Base-by-base conservation (phyloP, 1,284 basidiomycete species). In the Apiotrichum siamense region DNA sequence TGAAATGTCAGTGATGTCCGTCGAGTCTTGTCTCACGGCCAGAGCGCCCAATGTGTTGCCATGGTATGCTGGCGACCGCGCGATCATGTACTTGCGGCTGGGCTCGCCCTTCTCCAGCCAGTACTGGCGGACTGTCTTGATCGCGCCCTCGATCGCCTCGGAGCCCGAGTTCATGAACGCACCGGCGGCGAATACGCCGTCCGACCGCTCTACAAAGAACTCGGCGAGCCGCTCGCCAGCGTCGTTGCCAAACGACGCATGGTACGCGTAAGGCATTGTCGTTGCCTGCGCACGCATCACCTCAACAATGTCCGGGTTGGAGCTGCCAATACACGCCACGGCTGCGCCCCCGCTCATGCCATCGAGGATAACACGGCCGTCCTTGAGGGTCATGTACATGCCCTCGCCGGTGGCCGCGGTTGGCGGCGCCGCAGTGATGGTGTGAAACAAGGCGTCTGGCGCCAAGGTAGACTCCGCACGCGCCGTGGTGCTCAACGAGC, bases 21-120 rank as follows among this genome's bases (percentile, higher is more conserved):
- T 6, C 9, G 21, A 20, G 3, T 3, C 4, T 18, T 9, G 2
- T 52, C 61, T 58, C 32, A 75, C 7, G 3, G 57, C 60, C 3
- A 68, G 50, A 2, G 58, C 63, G 3, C 79, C 79, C 31, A 90
- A 64, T 1, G 87, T 87, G 68, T 91, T 92, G 2, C 89, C 89
- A 67, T 92, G 89, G 75, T 83, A 92, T 6, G 85, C 86, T 13
- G 87, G 75, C 42, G 83, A 69, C 18, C 88, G 80, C n/a, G 80
- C 86, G 59, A 93, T 89, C 65, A 86, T 88, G 61, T 88, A 84
- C 50, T 64, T 81, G 48, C 88, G 80, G 62, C 84, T 73, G 0
- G 79, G 77, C 69, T 90, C 84, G 4, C 81, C 81, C 0, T 76
- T 80, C 64, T 89, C 86, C 36, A 80, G 76, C 64, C 63, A 67